phyloP scores from a whole-genome alignment of 805 yeast genomes.

The Saturnispora silvae region DNA sequence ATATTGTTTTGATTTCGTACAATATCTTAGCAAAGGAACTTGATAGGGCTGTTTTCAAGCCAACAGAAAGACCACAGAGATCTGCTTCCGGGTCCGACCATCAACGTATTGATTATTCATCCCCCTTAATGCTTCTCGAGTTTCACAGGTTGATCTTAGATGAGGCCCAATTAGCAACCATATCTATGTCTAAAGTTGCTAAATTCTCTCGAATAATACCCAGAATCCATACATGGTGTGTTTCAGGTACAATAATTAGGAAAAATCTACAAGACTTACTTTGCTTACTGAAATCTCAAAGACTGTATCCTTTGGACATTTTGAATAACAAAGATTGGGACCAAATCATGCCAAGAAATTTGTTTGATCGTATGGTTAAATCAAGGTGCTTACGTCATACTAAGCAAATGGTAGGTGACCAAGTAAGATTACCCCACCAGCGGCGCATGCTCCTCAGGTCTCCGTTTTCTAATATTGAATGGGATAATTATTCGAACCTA shows the following conservation, averaged over 20 bases:
- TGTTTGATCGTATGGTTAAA: constrained; percentile 44
- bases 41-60: constrained; percentile 67
- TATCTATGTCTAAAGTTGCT: constrained; percentile 64
- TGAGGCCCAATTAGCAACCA: constrained; percentile 89
- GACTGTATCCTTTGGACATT: constrained; percentile 51
- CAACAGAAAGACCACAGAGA: constrained; percentile 40
- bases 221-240: constrained; percentile 91
- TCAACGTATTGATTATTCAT: constrained; percentile 46
- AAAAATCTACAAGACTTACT: constrained; percentile 55
- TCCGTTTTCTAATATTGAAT: constrained; percentile 76
- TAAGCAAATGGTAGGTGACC: constrained; percentile 68
- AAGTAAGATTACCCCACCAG: constrained; percentile 73
- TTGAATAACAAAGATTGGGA: constrained; percentile 22
- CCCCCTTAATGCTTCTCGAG: constrained; percentile 72
- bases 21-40: constrained; percentile 60
- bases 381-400: constrained; percentile 66
- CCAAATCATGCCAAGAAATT: constrained; percentile 21
- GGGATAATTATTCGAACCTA: constrained; percentile 64
- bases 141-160: constrained; percentile 88
- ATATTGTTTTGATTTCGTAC: constrained; percentile 76
- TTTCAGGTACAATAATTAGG: constrained; percentile 87
- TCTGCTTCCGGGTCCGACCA: constrained; percentile 23
- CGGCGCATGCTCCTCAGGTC: constrained; percentile 55
- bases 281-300: constrained; percentile 58
- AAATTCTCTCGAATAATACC: constrained; percentile 72